Percentiles rank a stretch among this genome's conserved stretches.
Evolutionary conservation across 176 grass and related monocot species (phyloP).

Genomic region (Zoysia pacifica): DNA sequence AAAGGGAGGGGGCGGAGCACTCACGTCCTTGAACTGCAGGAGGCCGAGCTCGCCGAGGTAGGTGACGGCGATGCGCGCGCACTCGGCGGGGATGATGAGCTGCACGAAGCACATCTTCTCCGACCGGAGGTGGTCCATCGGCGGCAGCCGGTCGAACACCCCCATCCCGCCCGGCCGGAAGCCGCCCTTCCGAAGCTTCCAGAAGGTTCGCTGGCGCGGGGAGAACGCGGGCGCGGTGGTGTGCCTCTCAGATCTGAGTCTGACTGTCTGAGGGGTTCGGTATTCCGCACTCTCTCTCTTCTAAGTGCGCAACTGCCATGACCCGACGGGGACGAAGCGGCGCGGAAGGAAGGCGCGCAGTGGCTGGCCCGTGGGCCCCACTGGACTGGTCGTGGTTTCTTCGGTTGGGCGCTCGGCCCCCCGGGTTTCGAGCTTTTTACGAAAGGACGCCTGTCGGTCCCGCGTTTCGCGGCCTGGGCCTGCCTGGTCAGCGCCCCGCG

Average conservation of each 20-base stretch:
- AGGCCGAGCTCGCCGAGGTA: slow-evolving; percentile 98
- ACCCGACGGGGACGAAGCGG: background rate
- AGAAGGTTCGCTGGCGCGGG: slow-evolving; percentile 35
- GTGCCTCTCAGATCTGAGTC: slow-evolving; percentile 62
- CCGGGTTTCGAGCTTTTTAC: no score
- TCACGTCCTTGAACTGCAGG: slow-evolving; percentile 99
- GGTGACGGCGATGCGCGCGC: slow-evolving; percentile 76
- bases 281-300: slow-evolving; percentile 15
- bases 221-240: slow-evolving; percentile 8
- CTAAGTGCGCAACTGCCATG: slow-evolving; percentile 58
- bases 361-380: slow-evolving; percentile 18
- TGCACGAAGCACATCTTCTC: slow-evolving; percentile 99
- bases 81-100: slow-evolving; percentile 95
- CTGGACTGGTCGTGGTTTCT: background rate
- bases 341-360: slow-evolving; percentile 4
- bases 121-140: slow-evolving; percentile 95
- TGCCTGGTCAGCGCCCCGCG: background rate
- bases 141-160: slow-evolving; percentile 77
- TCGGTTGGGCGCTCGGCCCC: no score
- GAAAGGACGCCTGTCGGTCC: background rate
- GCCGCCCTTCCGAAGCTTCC: slow-evolving; percentile 44
- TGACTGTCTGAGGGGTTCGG: background rate
- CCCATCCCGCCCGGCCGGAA: slow-evolving; percentile 56
- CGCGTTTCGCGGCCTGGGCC: slow-evolving; percentile 26
- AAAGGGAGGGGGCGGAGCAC: slow-evolving; percentile 18